A percentile compares a stretch with the other conserved stretches of the same genome.
Evolutionary conservation across 495 filamentous ascomycete species (phyloP).

Genomic region (Filosporella fistucella): DNA sequence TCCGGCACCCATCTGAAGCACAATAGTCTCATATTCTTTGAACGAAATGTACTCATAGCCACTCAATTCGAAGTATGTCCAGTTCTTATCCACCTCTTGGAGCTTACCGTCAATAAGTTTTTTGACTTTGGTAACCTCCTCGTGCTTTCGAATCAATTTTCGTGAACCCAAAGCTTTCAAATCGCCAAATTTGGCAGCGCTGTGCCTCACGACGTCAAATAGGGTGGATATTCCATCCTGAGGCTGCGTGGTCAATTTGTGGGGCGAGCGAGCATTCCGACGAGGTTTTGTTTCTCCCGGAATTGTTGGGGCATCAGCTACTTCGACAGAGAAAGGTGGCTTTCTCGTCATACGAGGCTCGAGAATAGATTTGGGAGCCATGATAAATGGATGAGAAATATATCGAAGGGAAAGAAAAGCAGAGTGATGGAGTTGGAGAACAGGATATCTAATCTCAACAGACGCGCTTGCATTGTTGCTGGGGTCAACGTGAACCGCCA

Average conservation of each 20-base stretch:
- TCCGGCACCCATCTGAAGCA: conserved; percentile 50
- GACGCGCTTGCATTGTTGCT: no score
- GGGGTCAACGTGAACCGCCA: no score
- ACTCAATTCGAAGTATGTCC: conserved; percentile 63
- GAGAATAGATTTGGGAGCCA: conserved; percentile 1
- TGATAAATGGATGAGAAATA: no score
- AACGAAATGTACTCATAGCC: conserved; percentile 57
- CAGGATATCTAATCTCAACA: no score
- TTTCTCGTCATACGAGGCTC: conserved; percentile 35
- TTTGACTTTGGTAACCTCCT: conserved; percentile 61
- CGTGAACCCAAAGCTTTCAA: conserved; percentile 55
- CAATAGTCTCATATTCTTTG: conserved; percentile 52
- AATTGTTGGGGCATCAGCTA: conserved; percentile 39
- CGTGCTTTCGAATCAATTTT: conserved; percentile 52
- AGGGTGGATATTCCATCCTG: conserved; percentile 49
- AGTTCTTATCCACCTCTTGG: conserved; percentile 59
- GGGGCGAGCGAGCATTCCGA: conserved; percentile 47
- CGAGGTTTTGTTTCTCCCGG: conserved; percentile 61
- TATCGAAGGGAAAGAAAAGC: no score
- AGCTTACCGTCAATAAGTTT: conserved; percentile 62
- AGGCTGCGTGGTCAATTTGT: conserved; percentile 46
- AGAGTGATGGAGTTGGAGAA: no score
- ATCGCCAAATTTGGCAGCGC: conserved; percentile 46
- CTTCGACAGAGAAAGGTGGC: conserved; percentile 52
- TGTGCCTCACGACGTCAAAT: conserved; percentile 52